These are phyloP conservation scores for Diaporthe capsici DNA, from an alignment of 2,329 filamentous ascomycete genomes.

Conservation along the genomic window DNA sequence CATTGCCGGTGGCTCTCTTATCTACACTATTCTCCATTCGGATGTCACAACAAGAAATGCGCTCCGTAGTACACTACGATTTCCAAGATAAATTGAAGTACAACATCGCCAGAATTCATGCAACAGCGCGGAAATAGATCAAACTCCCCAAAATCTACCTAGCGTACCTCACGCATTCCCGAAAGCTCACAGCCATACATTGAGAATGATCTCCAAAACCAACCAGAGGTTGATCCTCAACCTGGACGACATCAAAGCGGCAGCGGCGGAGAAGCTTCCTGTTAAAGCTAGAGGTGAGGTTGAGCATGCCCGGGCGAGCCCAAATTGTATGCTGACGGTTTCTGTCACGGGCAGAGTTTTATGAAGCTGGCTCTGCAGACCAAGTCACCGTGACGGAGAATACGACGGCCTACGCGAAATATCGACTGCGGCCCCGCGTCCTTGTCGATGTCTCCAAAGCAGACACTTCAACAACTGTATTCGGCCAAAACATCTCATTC, in stretches of 20 bases:
- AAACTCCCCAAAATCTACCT: too few species aligned
- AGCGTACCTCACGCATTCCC: not conserved
- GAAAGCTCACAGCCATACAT: not conserved
- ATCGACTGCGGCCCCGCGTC: slow-evolving; percentile 62
- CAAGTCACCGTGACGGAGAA: slow-evolving; percentile 65
- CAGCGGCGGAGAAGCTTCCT: not conserved
- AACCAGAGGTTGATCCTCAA: not conserved
- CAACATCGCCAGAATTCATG: not conserved
- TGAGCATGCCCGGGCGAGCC: not conserved
- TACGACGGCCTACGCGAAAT: slow-evolving; percentile 64
- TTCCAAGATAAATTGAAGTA: not conserved
- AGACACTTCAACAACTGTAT: slow-evolving; percentile 58
- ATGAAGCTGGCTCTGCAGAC: slow-evolving; percentile 70
- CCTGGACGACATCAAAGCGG: not conserved
- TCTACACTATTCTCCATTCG: not conserved
- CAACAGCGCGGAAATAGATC: too few species aligned
- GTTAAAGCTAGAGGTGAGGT: not conserved
- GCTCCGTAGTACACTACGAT: too few species aligned
- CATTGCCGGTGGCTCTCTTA: not conserved
- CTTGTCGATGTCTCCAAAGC: slow-evolving; percentile 56
- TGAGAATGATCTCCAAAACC: not conserved
- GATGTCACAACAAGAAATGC: not conserved
- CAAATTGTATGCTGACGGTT: not conserved
- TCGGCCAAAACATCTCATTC: slow-evolving; percentile 60
- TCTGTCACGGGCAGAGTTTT: slow-evolving; percentile 59